Percentiles rank a stretch among this genome's conserved stretches.
Conservation (phyloP, 768 basidiomycete genomes). For the Psilocybe sp. region DNA sequence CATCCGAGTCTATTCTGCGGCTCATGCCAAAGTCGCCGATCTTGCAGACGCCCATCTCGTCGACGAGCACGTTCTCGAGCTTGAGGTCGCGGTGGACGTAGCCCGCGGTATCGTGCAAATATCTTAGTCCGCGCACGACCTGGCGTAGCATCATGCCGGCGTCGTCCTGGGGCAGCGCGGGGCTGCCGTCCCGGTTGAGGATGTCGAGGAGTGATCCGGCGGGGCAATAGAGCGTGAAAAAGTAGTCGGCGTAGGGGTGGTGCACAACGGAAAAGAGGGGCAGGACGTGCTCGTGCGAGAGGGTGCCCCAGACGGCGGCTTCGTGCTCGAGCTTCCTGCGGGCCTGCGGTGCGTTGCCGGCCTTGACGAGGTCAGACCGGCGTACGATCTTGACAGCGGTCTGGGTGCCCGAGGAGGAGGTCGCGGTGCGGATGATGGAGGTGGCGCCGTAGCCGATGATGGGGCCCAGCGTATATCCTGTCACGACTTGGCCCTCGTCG, state of each 20-base stretch:
- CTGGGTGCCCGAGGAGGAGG: constrained; percentile 56
- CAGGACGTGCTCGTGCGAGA: constrained; percentile 83
- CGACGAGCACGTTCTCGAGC: constrained; percentile 93
- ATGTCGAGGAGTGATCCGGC: constrained; percentile 83
- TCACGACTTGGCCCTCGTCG: constrained; percentile 63
- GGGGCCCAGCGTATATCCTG: constrained; percentile 73
- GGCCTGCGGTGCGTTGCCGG: constrained; percentile 42
- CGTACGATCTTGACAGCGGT: constrained; percentile 86
- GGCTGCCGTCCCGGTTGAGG: constrained; percentile 65
- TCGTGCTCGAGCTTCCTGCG: constrained; percentile 67
- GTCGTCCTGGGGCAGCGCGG: constrained; percentile 72
- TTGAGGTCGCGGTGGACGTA: constrained; percentile 95
- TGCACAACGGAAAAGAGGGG: constrained; percentile 72
- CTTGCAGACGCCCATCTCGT: constrained; percentile 83
- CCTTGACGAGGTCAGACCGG: constrained; percentile 51
- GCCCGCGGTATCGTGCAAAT: constrained; percentile 73
- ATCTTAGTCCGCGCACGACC: constrained; percentile 80
- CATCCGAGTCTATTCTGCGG: constrained; percentile 51
- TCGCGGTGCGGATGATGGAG: constrained; percentile 74
- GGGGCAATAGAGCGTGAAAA: constrained; percentile 81
- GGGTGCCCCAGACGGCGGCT: constrained; percentile 66
- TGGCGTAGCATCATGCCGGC: constrained; percentile 85
- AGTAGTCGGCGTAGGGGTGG: constrained; percentile 65
- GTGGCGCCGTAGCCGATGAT: constrained; percentile 81
- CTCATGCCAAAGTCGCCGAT: constrained; percentile 87